Conservation (phyloP, 2,329 filamentous ascomycete species). For the Cytospora mali region DNA sequence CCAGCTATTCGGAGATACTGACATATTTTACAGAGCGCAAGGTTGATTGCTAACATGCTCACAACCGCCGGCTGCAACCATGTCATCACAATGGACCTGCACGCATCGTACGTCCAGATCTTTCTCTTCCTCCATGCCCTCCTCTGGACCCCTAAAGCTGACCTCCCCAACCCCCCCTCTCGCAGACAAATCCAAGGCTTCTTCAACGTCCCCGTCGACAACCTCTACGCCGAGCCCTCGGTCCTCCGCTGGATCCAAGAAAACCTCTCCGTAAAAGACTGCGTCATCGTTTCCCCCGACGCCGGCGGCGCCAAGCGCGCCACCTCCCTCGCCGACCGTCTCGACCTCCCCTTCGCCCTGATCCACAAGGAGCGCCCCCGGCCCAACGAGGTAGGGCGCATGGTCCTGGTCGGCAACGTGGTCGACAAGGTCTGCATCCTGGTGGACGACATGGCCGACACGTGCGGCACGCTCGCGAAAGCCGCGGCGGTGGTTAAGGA, state of each 20-base stretch:
- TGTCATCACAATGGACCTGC: conserved; percentile 95
- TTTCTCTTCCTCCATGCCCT: background rate
- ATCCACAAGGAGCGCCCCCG: conserved; percentile 78
- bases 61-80: conserved; percentile 79
- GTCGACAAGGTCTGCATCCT: conserved; percentile 90
- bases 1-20: background rate
- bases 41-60: conserved; percentile 96
- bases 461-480: conserved; percentile 71
- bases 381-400: conserved; percentile 68
- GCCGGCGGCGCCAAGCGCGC: conserved; percentile 96
- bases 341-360: conserved; percentile 93
- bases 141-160: background rate
- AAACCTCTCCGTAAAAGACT: conserved; percentile 80
- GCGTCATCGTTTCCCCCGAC: conserved; percentile 93
- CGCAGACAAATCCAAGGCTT: conserved; percentile 86
- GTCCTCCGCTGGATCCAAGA: conserved; percentile 73
- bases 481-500: conserved; percentile 86
- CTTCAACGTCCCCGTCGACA: conserved; percentile 98
- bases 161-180: conserved; percentile 61
- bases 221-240: conserved; percentile 83
- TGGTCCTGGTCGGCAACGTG: conserved; percentile 83
- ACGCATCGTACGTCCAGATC: conserved; percentile 70
- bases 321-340: conserved; percentile 88
- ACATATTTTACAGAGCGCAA: conserved; percentile 62
- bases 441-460: conserved; percentile 98